These are phyloP conservation scores for Atalantia buxifolia DNA, from an alignment of 345 rosid species.

Conservation along the genomic window DNA sequence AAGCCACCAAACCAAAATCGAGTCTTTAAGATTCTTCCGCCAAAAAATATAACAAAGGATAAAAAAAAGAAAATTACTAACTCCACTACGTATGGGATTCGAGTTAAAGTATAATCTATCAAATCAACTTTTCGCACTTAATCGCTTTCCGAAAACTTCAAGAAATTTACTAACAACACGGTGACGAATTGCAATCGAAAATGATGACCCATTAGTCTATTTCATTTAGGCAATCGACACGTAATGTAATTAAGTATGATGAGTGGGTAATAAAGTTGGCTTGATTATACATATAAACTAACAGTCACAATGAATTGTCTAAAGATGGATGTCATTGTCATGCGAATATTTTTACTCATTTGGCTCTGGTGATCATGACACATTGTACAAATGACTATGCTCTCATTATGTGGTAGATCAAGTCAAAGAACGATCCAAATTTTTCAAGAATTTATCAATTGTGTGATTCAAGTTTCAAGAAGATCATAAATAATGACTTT, in stretches of 20 bases:
- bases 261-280: slow-evolving; percentile 4
- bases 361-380: neutral
- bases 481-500: neutral
- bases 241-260: neutral
- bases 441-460: neutral
- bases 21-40: no score
- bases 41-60: neutral
- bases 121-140: neutral
- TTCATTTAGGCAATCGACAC: neutral
- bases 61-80: neutral
- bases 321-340: slow-evolving; percentile 6
- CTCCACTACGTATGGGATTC: neutral
- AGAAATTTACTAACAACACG: neutral
- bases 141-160: neutral
- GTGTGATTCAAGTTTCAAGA: neutral
- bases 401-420: neutral
- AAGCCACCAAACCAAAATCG: neutral
- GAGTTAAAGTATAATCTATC: neutral
- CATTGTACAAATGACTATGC: neutral
- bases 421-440: neutral
- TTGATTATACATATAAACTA: neutral
- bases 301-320: neutral
- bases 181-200: neutral
- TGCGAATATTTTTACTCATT: neutral
- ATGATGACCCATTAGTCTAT: neutral